Percentiles rank a stretch among this genome's conserved stretches.
Conservation (phyloP, 208 protist genomes). For the Tritrichomonas musculus region DNA sequence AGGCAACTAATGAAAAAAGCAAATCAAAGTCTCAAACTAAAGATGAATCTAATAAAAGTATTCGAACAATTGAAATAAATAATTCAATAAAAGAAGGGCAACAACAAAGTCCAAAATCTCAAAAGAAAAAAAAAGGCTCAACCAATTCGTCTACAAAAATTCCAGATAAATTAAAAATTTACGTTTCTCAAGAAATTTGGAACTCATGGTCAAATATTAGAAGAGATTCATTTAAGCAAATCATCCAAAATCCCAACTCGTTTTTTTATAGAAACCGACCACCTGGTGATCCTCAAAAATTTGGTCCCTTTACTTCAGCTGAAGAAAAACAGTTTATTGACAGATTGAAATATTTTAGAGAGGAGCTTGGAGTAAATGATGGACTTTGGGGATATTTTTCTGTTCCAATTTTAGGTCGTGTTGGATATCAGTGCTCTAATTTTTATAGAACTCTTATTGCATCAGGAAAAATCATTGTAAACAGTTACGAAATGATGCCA, state of each 20-base stretch:
- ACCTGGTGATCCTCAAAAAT: constrained; percentile 17
- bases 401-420: not conserved
- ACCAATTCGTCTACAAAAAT: too few species aligned
- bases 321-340: constrained; percentile 7
- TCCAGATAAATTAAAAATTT: not conserved
- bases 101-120: too few species aligned
- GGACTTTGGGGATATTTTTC: constrained; percentile 5
- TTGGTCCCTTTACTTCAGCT: not conserved
- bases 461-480: not conserved
- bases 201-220: not conserved
- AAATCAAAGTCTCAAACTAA: too few species aligned
- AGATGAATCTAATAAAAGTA: too few species aligned
- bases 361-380: not conserved
- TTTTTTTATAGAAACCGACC: constrained; percentile 27
- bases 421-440: not conserved
- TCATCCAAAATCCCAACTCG: constrained; percentile 4
- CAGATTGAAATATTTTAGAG: not conserved
- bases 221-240: not conserved
- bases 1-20: not conserved
- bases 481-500: not conserved
- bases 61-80: too few species aligned
- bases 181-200: constrained; percentile 27
- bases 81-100: too few species aligned
- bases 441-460: not conserved
- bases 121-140: too few species aligned